phyloP scores from a whole-genome alignment of 805 yeast species.

The Kodamaea sagamina region DNA sequence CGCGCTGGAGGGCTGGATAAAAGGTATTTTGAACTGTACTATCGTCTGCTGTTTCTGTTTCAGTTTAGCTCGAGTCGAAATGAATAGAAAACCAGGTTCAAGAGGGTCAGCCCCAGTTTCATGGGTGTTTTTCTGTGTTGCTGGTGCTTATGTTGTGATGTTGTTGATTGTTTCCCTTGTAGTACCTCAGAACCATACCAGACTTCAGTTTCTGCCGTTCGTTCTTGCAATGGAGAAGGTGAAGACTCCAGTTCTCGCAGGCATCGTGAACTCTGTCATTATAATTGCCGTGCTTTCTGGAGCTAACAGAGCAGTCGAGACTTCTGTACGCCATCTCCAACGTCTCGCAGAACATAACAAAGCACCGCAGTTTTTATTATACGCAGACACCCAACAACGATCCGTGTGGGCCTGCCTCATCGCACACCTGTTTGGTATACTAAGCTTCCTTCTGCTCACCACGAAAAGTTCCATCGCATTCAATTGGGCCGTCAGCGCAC shows the following conservation, averaged over 20 bases:
- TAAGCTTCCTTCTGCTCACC: not conserved
- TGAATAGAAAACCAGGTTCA: not conserved
- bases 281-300: not conserved
- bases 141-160: not conserved
- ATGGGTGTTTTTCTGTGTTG: not conserved
- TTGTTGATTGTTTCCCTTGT: not conserved
- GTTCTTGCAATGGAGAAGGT: not conserved
- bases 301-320: not conserved
- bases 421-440: not conserved
- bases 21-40: conserved; percentile 1
- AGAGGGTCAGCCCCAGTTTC: not conserved
- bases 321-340: not conserved
- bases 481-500: not conserved
- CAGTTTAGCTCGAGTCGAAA: not conserved
- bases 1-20: not conserved
- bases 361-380: not conserved
- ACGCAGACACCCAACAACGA: not conserved
- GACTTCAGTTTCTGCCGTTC: conserved; percentile 1
- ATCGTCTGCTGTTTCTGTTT: not conserved
- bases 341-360: not conserved
- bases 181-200: not conserved
- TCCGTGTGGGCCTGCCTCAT: not conserved
- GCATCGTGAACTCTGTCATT: not conserved
- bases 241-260: not conserved
- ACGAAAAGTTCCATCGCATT: not conserved